Evolutionary conservation across 805 yeast species (phyloP).

Genomic region (Cyberlindnera maritima): DNA sequence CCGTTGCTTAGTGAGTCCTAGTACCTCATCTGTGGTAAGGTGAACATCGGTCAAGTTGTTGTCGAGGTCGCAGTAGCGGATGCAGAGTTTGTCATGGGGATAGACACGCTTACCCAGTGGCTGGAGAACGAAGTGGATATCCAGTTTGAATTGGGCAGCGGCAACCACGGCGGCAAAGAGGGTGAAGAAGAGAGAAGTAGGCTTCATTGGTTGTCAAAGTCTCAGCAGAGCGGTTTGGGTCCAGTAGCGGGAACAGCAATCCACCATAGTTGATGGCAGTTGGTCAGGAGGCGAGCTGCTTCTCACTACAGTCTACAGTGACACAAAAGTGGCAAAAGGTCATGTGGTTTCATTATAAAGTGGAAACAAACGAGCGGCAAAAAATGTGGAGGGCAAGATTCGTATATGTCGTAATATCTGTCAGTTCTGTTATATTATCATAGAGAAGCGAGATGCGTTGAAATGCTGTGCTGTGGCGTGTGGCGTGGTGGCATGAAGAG

Average conservation of each 20-base stretch:
- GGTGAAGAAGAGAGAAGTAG: not conserved
- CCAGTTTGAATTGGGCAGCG: not conserved
- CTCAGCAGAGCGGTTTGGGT: too few species aligned
- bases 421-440: not conserved
- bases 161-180: not conserved
- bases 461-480: too few species aligned
- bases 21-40: conserved; percentile 10
- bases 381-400: too few species aligned
- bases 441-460: too few species aligned
- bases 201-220: not conserved
- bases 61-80: conserved; percentile 4
- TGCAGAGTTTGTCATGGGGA: not conserved
- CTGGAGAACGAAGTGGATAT: conserved; percentile 1
- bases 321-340: conserved; percentile 2
- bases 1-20: conserved; percentile 5
- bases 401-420: not conserved
- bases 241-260: too few species aligned
- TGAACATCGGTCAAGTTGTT: conserved; percentile 16
- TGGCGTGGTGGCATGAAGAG: too few species aligned
- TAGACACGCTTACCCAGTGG: not conserved
- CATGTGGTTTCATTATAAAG: not conserved
- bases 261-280: too few species aligned
- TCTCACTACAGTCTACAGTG: not conserved
- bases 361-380: not conserved
- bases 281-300: not conserved